A percentile compares a stretch with the other conserved stretches of the same genome.
Evolutionary conservation across 352 stramenopile species (phyloP).

Genomic region (Globisporangium echinulatum): DNA sequence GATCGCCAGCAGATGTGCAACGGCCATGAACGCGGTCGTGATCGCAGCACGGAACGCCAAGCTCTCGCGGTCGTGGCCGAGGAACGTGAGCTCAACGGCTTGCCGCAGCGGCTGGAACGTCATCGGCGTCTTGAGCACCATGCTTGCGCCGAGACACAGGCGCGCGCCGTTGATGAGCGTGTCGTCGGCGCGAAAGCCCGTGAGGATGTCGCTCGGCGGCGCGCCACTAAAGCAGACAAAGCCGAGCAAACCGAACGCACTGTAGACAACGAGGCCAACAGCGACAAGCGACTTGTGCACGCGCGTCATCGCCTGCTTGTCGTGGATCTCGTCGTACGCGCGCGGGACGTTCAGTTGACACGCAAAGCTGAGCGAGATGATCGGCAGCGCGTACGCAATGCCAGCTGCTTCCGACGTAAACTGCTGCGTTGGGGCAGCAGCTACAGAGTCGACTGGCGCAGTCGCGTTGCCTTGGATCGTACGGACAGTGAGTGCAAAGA

Average conservation of each 20-base stretch:
- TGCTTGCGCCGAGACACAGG: slow-evolving; percentile 61
- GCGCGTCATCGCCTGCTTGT: slow-evolving; percentile 60
- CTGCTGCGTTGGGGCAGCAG: slow-evolving; percentile 23
- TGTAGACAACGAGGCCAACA: slow-evolving; percentile 50
- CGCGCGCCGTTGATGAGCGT: slow-evolving; percentile 73
- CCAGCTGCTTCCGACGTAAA: slow-evolving; percentile 57
- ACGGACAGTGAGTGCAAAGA: slow-evolving; percentile 51
- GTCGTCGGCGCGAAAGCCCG: slow-evolving; percentile 61
- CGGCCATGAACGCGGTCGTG: slow-evolving; percentile 63
- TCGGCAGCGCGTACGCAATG: slow-evolving; percentile 67
- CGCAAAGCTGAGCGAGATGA: slow-evolving; percentile 76
- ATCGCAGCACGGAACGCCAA: slow-evolving; percentile 61
- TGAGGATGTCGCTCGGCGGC: slow-evolving; percentile 82
- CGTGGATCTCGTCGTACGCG: slow-evolving; percentile 70
- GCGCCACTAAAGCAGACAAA: slow-evolving; percentile 78
- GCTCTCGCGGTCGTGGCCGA: slow-evolving; percentile 66
- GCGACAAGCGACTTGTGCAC: slow-evolving; percentile 59
- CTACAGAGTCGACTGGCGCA: too few species aligned
- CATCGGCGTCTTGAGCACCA: slow-evolving; percentile 82
- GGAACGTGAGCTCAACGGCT: slow-evolving; percentile 61
- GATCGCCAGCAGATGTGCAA: slow-evolving; percentile 53
- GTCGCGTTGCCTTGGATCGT: slow-evolving; percentile 35
- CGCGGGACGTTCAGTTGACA: slow-evolving; percentile 79
- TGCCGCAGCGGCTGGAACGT: slow-evolving; percentile 81
- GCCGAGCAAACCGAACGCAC: slow-evolving; percentile 58